Evolutionary conservation across 2,329 filamentous ascomycete genomes (phyloP).

Genomic region (Pseudopyricularia javanii): DNA sequence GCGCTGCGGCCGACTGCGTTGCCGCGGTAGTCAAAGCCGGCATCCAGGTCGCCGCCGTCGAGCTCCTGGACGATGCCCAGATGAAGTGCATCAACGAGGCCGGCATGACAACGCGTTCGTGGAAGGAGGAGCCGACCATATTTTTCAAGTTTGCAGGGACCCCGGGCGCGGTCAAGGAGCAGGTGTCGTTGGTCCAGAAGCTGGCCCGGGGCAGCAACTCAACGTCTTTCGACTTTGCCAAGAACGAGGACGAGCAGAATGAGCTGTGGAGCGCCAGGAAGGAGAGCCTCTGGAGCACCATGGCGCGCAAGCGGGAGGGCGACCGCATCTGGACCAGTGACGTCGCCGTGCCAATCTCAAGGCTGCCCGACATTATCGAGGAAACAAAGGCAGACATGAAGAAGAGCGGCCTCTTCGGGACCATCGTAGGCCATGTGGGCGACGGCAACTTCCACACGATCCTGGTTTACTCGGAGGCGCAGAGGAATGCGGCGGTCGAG

Average conservation of each 20-base stretch:
- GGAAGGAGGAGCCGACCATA: slow-evolving; percentile 63
- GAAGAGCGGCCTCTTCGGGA: slow-evolving; percentile 60
- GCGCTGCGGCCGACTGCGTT: slow-evolving; percentile 67
- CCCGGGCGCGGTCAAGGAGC: slow-evolving; percentile 60
- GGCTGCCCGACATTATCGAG: slow-evolving; percentile 64
- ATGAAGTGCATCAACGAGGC: slow-evolving; percentile 61
- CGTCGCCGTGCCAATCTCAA: slow-evolving; percentile 70
- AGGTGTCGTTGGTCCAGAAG: slow-evolving; percentile 54
- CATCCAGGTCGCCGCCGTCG: slow-evolving; percentile 79
- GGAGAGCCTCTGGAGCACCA: slow-evolving; percentile 71
- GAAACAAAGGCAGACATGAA: slow-evolving; percentile 61
- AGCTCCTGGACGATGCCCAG: slow-evolving; percentile 85
- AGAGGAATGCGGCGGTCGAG: slow-evolving; percentile 54
- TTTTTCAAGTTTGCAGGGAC: slow-evolving; percentile 81
- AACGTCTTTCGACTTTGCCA: slow-evolving; percentile 68
- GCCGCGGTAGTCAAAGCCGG: slow-evolving; percentile 68
- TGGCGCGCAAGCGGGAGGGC: slow-evolving; percentile 51
- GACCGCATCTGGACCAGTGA: slow-evolving; percentile 78
- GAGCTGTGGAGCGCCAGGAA: slow-evolving; percentile 79
- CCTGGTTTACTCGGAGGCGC: slow-evolving; percentile 48
- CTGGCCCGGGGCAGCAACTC: slow-evolving; percentile 50
- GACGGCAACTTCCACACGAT: slow-evolving; percentile 21
- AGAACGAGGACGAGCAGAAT: slow-evolving; percentile 52
- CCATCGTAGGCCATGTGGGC: slow-evolving; percentile 29
- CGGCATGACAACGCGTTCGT: slow-evolving; percentile 51